Conservation (phyloP, 2,329 filamentous ascomycete species). For the Westerdykella ornata region DNA sequence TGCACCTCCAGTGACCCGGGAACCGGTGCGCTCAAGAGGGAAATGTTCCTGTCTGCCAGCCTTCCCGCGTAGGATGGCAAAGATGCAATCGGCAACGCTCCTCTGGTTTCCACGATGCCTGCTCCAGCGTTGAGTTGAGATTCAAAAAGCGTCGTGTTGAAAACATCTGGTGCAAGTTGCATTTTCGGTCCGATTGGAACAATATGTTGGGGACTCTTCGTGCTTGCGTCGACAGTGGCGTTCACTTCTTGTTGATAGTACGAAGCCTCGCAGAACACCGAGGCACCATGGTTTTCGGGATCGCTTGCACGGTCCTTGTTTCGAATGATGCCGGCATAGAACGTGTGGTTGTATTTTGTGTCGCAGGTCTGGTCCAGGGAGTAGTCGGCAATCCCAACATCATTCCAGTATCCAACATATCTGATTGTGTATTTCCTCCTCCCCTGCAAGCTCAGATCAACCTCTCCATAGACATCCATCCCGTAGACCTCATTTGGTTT, state of each 20-base stretch:
- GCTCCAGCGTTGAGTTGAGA: conserved; percentile 8
- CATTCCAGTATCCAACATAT: conserved; percentile 43
- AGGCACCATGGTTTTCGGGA: conserved; percentile 13
- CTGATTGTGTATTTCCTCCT: conserved; percentile 23
- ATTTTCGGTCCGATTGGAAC: conserved; percentile 18
- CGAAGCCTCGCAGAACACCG: conserved; percentile 15
- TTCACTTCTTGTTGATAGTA: conserved; percentile 46
- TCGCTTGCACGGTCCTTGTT: conserved; percentile 12
- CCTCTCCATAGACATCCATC: not conserved
- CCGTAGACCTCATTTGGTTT: too few species aligned
- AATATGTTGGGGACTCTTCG: conserved; percentile 3
- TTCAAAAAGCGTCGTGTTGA: conserved; percentile 40
- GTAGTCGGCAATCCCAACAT: conserved; percentile 24
- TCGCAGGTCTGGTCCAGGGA: conserved; percentile 34
- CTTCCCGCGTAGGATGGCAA: conserved; percentile 11
- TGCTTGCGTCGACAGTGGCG: conserved; percentile 32
- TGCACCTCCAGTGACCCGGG: not conserved
- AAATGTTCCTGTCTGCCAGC: conserved; percentile 7
- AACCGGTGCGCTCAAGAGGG: conserved; percentile 2
- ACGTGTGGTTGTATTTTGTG: conserved; percentile 26
- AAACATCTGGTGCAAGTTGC: conserved; percentile 18
- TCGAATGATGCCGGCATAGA: conserved; percentile 14
- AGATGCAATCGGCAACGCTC: conserved; percentile 5
- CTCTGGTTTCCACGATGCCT: not conserved
- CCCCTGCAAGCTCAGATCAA: not conserved